Conservation (phyloP, 805 yeast species). For the Wickerhamiella sergipiensis region DNA sequence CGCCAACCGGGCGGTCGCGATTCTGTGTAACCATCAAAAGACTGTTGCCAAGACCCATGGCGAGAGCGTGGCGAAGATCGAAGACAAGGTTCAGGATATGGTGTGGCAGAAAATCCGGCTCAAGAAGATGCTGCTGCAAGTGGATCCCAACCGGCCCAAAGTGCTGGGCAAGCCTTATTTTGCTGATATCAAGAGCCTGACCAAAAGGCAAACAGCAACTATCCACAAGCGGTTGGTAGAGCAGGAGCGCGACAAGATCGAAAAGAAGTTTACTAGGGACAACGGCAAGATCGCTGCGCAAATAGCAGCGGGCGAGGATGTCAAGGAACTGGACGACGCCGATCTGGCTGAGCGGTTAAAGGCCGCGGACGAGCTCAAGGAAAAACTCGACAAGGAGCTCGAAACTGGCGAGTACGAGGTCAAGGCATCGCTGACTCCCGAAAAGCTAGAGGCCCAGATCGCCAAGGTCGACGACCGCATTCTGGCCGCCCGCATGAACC, state of each 20-base stretch:
- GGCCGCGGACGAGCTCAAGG: slow-evolving; percentile 31
- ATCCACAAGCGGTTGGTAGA: slow-evolving; percentile 49
- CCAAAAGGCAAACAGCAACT: slow-evolving; percentile 46
- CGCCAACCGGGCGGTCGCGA: slow-evolving; percentile 91
- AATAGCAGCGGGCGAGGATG: slow-evolving; percentile 24
- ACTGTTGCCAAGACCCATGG: slow-evolving; percentile 80
- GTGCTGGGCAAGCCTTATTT: slow-evolving; percentile 38
- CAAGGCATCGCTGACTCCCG: slow-evolving; percentile 40
- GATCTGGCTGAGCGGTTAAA: slow-evolving; percentile 47
- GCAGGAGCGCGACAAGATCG: slow-evolving; percentile 50
- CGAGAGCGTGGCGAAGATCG: slow-evolving; percentile 62
- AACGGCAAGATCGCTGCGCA: slow-evolving; percentile 58
- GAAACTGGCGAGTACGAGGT: slow-evolving; percentile 41
- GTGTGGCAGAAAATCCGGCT: slow-evolving; percentile 69
- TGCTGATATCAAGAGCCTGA: slow-evolving; percentile 51
- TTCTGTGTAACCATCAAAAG: slow-evolving; percentile 93
- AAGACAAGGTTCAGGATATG: slow-evolving; percentile 64
- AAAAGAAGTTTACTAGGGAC: slow-evolving; percentile 58
- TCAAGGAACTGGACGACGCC: slow-evolving; percentile 35
- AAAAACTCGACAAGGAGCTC: slow-evolving; percentile 39
- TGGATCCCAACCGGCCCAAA: slow-evolving; percentile 44
- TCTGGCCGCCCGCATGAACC: slow-evolving; percentile 50
- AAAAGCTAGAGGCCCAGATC: slow-evolving; percentile 57
- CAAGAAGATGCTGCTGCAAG: slow-evolving; percentile 53
- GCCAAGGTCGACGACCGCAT: slow-evolving; percentile 63